These are phyloP conservation scores for Termitomyces heimii DNA, from an alignment of 768 basidiomycete genomes.

Conservation along the genomic window DNA sequence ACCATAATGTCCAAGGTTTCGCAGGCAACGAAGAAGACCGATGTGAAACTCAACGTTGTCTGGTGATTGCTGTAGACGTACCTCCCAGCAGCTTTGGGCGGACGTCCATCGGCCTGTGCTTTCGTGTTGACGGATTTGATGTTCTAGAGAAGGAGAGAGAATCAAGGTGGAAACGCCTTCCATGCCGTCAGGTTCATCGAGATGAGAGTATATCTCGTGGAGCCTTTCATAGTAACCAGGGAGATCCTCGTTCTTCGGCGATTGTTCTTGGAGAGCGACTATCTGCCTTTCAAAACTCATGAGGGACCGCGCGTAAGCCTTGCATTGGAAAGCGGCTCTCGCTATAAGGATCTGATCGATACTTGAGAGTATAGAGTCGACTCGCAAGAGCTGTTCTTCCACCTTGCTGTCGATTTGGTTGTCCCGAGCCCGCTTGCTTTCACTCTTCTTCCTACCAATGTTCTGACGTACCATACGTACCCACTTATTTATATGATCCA, in stretches of 20 bases:
- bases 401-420: constrained; percentile 29
- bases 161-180: constrained; percentile 91
- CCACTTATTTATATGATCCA: constrained; percentile 94
- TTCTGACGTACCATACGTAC: constrained; percentile 72
- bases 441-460: constrained; percentile 40
- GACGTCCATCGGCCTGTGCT: constrained; percentile 96
- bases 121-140: constrained; percentile 97
- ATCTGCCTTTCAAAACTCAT: constrained; percentile 94
- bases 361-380: constrained; percentile 78
- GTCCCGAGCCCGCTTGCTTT: constrained; percentile 42
- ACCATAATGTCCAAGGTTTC: constrained; percentile 98
- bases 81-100: constrained; percentile 99
- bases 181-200: constrained; percentile 99
- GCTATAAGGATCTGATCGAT: constrained; percentile 90
- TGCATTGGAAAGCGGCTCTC: constrained; percentile 89
- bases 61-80: constrained; percentile 84
- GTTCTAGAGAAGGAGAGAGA: constrained; percentile 83
- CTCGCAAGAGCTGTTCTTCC: constrained; percentile 57
- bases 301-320: constrained; percentile 87
- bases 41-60: constrained; percentile 86
- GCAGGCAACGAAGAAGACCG: constrained; percentile 83
- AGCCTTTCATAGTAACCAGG: constrained; percentile 80
- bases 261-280: constrained; percentile 39
- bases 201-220: constrained; percentile 92
- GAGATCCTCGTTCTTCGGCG: constrained; percentile 40